Conservation (phyloP, 2,329 filamentous ascomycete species). For the Fusarium nematophilum region DNA sequence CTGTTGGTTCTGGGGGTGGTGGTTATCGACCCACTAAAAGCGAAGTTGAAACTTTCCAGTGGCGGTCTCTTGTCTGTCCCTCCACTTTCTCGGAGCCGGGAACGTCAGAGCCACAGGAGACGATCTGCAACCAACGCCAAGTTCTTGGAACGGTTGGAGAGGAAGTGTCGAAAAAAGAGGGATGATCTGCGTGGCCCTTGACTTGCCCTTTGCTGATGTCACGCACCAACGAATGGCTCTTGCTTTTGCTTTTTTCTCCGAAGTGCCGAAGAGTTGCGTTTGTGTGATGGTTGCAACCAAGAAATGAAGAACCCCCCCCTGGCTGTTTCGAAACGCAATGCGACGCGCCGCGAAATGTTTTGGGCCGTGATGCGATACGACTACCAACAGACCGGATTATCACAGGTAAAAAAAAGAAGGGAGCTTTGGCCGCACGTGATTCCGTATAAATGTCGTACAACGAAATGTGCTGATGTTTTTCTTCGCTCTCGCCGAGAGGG, state of each 20-base stretch:
- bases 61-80: conserved; percentile 25
- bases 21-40: conserved; percentile 30
- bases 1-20: conserved; percentile 8
- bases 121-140: conserved; percentile 9
- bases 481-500: conserved; percentile 35
- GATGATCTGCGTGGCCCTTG: too few relatives aligned
- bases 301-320: too few relatives aligned
- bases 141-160: too few relatives aligned
- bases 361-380: conserved; percentile 12
- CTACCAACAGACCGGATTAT: conserved; percentile 11
- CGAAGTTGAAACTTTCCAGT: too few relatives aligned
- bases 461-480: conserved; percentile 6
- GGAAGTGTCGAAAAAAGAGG: not conserved
- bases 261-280: not conserved
- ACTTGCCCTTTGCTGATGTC: too few relatives aligned
- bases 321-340: not conserved
- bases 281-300: conserved; percentile 14
- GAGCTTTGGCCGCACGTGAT: conserved; percentile 14
- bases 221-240: conserved; percentile 5
- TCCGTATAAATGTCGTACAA: conserved; percentile 19
- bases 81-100: conserved; percentile 20
- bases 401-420: not conserved
- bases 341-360: not conserved
- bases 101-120: conserved; percentile 5
- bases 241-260: conserved; percentile 32